Evolutionary conservation across 768 basidiomycete species (phyloP).

Genomic region (Lactarius indigo): DNA sequence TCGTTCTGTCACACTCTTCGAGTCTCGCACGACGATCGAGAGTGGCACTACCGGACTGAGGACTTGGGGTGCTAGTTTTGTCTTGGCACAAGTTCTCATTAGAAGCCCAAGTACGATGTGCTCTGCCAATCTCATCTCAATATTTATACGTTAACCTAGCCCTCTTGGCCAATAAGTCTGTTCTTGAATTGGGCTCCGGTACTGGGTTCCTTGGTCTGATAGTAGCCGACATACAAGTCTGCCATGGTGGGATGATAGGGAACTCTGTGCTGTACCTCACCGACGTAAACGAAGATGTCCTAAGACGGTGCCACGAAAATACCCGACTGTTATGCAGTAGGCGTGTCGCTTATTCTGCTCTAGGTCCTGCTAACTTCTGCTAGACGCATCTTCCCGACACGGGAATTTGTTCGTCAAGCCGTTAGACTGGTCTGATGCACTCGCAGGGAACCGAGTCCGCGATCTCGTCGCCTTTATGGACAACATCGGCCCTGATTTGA

Average conservation of each 20-base stretch:
- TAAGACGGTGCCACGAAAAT: constrained; percentile 59
- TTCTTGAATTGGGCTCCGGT: constrained; percentile 76
- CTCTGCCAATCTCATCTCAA: background rate
- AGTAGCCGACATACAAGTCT: constrained; percentile 52
- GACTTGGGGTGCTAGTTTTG: constrained; percentile 74
- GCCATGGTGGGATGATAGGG: constrained; percentile 17
- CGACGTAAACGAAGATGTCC: constrained; percentile 61
- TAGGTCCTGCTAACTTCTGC: background rate
- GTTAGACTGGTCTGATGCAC: constrained; percentile 68
- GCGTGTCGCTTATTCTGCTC: constrained; percentile 28
- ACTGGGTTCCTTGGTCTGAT: constrained; percentile 72
- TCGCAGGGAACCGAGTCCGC: constrained; percentile 32
- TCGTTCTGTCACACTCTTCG: constrained; percentile 56
- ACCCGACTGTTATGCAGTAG: constrained; percentile 63
- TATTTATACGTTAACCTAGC: constrained; percentile 32
- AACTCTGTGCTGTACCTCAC: constrained; percentile 38
- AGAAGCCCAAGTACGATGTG: constrained; percentile 46
- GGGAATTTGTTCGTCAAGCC: constrained; percentile 40
- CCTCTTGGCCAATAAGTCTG: constrained; percentile 40
- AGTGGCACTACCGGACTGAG: constrained; percentile 74
- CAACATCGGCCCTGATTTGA: constrained; percentile 48
- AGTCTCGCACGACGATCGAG: constrained; percentile 72
- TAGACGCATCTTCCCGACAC: constrained; percentile 57
- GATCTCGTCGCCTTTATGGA: constrained; percentile 36
- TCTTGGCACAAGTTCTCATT: constrained; percentile 60